Evolutionary conservation across 371 early-diverging fungal species (phyloP).

Genomic region (Sporodiniella umbellata): DNA sequence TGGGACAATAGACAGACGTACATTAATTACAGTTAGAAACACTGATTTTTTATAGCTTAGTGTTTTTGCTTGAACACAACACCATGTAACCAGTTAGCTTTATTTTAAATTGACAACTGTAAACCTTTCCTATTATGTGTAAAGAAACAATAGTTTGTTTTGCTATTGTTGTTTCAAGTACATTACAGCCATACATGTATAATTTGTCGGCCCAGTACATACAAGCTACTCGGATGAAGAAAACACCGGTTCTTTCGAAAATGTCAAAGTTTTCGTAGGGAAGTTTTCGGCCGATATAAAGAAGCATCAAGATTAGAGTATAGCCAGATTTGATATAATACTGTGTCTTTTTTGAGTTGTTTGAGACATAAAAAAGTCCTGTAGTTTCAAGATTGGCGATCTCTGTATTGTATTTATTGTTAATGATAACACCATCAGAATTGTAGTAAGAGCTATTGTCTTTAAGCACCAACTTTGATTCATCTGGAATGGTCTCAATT

Average conservation of each 20-base stretch:
- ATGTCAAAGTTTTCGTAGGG: conserved; percentile 7
- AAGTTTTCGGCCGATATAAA: conserved; percentile 1
- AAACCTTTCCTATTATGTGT: too few species aligned
- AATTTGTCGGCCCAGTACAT: too few species aligned
- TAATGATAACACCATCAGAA: not conserved
- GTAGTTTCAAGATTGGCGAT: conserved; percentile 1
- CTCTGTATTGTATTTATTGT: not conserved
- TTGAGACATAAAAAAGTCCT: not conserved
- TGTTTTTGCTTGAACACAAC: too few species aligned
- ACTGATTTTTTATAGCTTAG: too few species aligned
- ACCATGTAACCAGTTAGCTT: too few species aligned
- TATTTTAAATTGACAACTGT: too few species aligned
- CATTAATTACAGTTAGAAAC: too few species aligned
- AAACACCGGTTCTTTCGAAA: conserved; percentile 2
- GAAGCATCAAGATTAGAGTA: conserved; percentile 6
- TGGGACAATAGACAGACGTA: too few species aligned
- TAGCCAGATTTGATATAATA: conserved; percentile 8
- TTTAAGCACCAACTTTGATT: not conserved
- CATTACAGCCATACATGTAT: too few species aligned
- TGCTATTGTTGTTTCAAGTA: too few species aligned
- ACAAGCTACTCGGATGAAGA: conserved; percentile 5
- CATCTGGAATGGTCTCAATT: not conserved
- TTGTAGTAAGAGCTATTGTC: conserved; percentile 6
- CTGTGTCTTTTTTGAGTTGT: not conserved
- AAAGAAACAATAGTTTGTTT: too few species aligned